These are phyloP conservation scores for Heimioporus sp. DNA, from an alignment of 768 basidiomycete species.

Conservation along the genomic window DNA sequence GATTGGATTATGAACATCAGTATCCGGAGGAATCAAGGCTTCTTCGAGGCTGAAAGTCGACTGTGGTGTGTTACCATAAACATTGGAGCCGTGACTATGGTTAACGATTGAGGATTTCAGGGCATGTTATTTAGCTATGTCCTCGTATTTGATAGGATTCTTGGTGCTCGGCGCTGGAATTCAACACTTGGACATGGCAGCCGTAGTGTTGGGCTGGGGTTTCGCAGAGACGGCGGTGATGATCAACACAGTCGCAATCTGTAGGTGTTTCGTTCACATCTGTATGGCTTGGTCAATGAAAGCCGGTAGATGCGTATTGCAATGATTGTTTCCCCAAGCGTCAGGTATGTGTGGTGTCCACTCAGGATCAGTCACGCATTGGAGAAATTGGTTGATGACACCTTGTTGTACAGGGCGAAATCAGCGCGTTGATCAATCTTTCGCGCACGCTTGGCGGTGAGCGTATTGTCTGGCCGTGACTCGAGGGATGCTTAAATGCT, in stretches of 20 bases:
- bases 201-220: conserved; percentile 44
- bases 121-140: conserved; percentile 39
- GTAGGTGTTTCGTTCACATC: conserved; percentile 18
- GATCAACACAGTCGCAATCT: conserved; percentile 41
- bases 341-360: conserved; percentile 16
- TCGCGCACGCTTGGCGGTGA: conserved; percentile 34
- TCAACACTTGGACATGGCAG: conserved; percentile 28
- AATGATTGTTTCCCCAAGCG: conserved; percentile 37
- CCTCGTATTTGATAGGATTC: conserved; percentile 42
- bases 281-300: not conserved
- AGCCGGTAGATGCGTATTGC: conserved; percentile 35
- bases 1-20: conserved; percentile 45
- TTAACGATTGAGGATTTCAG: conserved; percentile 9
- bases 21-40: conserved; percentile 46
- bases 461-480: not conserved
- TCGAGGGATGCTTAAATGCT: not conserved
- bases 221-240: conserved; percentile 37
- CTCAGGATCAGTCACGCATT: too few species aligned
- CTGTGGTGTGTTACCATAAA: conserved; percentile 31
- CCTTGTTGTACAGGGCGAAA: conserved; percentile 33
- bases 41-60: conserved; percentile 53
- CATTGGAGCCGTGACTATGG: not conserved
- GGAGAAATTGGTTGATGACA: not conserved
- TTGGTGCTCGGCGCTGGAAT: conserved; percentile 40
- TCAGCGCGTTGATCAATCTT: conserved; percentile 43